Conservation (phyloP, 768 basidiomycete species). For the Exsudoporus frostii region DNA sequence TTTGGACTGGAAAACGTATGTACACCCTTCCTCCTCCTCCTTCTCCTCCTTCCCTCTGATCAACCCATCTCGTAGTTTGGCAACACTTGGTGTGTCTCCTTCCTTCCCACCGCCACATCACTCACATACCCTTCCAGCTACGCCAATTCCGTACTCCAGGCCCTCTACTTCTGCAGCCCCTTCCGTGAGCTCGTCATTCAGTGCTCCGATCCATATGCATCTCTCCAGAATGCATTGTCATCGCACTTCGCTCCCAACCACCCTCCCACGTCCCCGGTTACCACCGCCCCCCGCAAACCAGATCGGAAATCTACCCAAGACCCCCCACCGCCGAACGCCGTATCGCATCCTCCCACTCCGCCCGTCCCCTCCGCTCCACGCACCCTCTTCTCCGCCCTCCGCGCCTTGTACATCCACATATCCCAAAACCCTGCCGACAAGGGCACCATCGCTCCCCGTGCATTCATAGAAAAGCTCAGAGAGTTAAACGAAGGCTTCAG, state of each 20-base stretch:
- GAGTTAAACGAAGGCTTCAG: constrained; percentile 90
- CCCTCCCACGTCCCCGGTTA: constrained; percentile 27
- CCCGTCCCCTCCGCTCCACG: constrained; percentile 60
- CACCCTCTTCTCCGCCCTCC: constrained; percentile 87
- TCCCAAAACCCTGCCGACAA: constrained; percentile 73
- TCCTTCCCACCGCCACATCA: constrained; percentile 2
- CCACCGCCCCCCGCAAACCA: constrained; percentile 48
- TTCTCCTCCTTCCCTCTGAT: constrained; percentile 5
- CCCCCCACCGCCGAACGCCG: constrained; percentile 24
- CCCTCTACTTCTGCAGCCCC: constrained; percentile 92
- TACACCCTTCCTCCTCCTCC: constrained; percentile 17
- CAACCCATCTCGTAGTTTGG: constrained; percentile 64
- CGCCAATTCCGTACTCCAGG: constrained; percentile 97
- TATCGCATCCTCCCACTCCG: constrained; percentile 32
- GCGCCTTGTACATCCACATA: constrained; percentile 85
- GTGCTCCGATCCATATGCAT: constrained; percentile 49
- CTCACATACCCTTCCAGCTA: constrained; percentile 55
- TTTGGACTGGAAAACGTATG: constrained; percentile 98
- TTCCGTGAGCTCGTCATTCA: constrained; percentile 90
- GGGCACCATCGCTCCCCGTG: constrained; percentile 85
- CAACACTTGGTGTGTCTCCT: constrained; percentile 77
- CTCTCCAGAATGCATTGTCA: constrained; percentile 33
- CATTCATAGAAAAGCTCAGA: constrained; percentile 91
- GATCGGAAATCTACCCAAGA: constrained; percentile 50
- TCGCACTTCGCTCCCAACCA: constrained; percentile 22